These are phyloP conservation scores for Lichtheimia hyalospora DNA, from an alignment of 371 early-diverging fungal species.

Conservation along the genomic window DNA sequence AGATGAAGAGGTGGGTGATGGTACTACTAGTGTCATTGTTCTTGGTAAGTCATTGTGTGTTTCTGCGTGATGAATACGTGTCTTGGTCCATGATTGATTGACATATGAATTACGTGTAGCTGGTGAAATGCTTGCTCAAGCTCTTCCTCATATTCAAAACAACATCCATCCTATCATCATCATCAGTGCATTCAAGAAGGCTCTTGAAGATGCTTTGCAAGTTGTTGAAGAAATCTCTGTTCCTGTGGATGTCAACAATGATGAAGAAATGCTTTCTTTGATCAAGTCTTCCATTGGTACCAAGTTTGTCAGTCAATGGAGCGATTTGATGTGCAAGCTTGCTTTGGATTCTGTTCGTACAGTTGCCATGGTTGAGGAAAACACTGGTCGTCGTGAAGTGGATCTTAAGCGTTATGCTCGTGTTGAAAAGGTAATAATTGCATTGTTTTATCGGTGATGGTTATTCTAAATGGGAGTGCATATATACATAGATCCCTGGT, in stretches of 20 bases:
- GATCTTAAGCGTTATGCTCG: constrained; percentile 98
- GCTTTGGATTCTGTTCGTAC: constrained; percentile 96
- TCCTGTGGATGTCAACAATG: constrained; percentile 81
- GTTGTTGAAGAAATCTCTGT: constrained; percentile 84
- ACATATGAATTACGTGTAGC: constrained; percentile 52
- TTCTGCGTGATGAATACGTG: too few relatives aligned
- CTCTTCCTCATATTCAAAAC: constrained; percentile 93
- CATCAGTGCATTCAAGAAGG: constrained; percentile 90
- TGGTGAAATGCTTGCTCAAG: constrained; percentile 92
- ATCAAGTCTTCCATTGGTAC: constrained; percentile 95
- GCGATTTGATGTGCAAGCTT: constrained; percentile 95
- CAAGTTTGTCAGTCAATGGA: constrained; percentile 96
- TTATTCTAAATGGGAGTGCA: too few relatives aligned
- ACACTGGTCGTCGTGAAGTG: constrained; percentile 76
- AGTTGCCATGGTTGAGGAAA: constrained; percentile 78
- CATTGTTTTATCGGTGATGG: background rate
- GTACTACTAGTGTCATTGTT: constrained; percentile 99
- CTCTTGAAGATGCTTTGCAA: constrained; percentile 88
- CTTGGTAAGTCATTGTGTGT: constrained; percentile 63
- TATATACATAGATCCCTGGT: constrained; percentile 83
- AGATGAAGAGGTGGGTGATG: constrained; percentile 99
- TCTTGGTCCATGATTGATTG: too few relatives aligned
- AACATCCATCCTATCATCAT: constrained; percentile 99
- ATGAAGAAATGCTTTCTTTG: constrained; percentile 86
- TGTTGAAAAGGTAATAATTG: constrained; percentile 87